phyloP scores from a whole-genome alignment of 352 stramenopile genomes.

The Globisporangium paddicum region DNA sequence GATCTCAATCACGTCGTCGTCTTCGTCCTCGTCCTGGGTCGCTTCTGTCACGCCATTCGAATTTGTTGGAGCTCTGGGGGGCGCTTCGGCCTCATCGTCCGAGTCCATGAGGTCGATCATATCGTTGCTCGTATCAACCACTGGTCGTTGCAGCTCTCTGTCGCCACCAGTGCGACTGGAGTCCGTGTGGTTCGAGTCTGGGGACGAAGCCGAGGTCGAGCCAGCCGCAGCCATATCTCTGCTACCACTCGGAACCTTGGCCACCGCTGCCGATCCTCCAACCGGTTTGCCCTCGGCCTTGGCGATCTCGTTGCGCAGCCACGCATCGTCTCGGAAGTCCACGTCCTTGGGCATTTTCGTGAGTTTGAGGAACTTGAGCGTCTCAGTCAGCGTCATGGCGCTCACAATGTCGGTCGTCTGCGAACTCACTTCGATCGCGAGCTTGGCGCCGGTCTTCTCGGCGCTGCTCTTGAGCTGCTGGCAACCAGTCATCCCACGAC shows the following conservation, averaged over 20 bases:
- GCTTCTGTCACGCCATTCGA: background rate
- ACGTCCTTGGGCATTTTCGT: slow-evolving; percentile 62
- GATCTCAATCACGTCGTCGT: slow-evolving; percentile 22
- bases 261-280: background rate
- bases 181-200: slow-evolving; percentile 20
- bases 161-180: slow-evolving; percentile 7
- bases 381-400: slow-evolving; percentile 50
- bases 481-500: slow-evolving; percentile 60
- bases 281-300: slow-evolving; percentile 36
- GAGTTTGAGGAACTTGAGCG: slow-evolving; percentile 65
- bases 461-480: slow-evolving; percentile 66
- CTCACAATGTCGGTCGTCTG: slow-evolving; percentile 80
- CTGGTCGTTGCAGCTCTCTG: background rate
- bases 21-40: slow-evolving; percentile 5
- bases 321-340: slow-evolving; percentile 62
- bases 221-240: slow-evolving; percentile 2
- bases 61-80: background rate
- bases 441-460: slow-evolving; percentile 45
- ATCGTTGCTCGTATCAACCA: slow-evolving; percentile 28
- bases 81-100: slow-evolving; percentile 33
- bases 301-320: slow-evolving; percentile 66
- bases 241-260: background rate
- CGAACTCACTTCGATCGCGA: slow-evolving; percentile 76
- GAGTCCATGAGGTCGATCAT: slow-evolving; percentile 61
- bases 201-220: slow-evolving; percentile 2